Base-by-base conservation (phyloP, 2,329 filamentous ascomycete species). In the Trichoderma sp. region DNA sequence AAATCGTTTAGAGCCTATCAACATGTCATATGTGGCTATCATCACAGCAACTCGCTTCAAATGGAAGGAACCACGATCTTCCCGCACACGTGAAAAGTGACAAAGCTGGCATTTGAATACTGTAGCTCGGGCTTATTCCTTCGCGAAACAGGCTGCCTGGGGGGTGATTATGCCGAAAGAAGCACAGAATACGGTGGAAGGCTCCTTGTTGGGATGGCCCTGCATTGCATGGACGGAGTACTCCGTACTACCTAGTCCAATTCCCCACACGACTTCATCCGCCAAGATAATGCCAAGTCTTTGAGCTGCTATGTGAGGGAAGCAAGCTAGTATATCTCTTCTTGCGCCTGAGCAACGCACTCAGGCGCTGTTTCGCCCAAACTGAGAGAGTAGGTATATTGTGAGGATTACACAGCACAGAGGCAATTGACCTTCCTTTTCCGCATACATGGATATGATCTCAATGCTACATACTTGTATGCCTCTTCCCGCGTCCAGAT, bases 211-310 rank as follows among this genome's bases (percentile, higher is more conserved):
- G 49, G 64, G 64, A 59, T 43, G 64, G 64, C 64, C 39, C 28
- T 66, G 64, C 64, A 66, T 66, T 66, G 64, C 64, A 66, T 59
- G 54, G 49, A 58, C 54, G 61, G 61, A 65, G 54, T 49, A 55
- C 63, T 65, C 37, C 51, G 34, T 64, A 26, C 63, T 43, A 43
- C 39, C 39, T 65, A 28, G 60, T 46, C 18, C 59, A 16, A 32
- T 66, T 66, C 64, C 64, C 64, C 64, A 66, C 64, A 66, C 61
- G 34, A 32, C 24, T 51, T 66, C 58, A 59, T 56, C 64, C 54
- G 64, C 54, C 54, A 26, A 59, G 34, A 26, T 34, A 18, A 34
- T 59, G 64, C 64, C 64, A 66, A 66, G 64, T 59, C 64, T 39
- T 59, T 39, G 58, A 59, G 54, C 64, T 49, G 37, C 30, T 59